Evolutionary conservation across 371 early-diverging fungal genomes (phyloP).

Genomic region (Mortierella sp.): DNA sequence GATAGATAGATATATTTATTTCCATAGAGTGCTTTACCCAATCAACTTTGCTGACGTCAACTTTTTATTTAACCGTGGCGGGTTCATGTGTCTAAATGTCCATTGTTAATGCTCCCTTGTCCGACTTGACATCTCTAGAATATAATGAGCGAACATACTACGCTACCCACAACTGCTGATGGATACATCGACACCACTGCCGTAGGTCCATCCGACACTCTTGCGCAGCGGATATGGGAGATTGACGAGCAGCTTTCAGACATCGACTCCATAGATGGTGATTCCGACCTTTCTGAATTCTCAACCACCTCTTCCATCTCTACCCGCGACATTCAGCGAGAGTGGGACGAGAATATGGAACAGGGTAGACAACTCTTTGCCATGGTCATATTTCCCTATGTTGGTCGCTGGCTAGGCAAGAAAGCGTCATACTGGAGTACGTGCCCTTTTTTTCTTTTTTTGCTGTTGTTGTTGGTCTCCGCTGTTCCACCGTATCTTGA

Average conservation of each 20-base stretch:
- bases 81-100: not conserved
- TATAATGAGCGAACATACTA: conserved; percentile 14
- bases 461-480: not conserved
- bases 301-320: conserved; percentile 45
- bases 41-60: conserved; percentile 3
- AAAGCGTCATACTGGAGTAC: conserved; percentile 72
- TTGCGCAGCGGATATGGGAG: conserved; percentile 44
- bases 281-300: conserved; percentile 51
- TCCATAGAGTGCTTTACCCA: too few species aligned
- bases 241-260: conserved; percentile 47
- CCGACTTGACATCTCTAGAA: not conserved
- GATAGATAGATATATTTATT: too few species aligned
- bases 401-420: conserved; percentile 71
- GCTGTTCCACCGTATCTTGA: not conserved
- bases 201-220: conserved; percentile 17
- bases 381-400: conserved; percentile 69
- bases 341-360: conserved; percentile 75
- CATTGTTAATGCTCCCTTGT: not conserved
- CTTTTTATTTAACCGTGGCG: not conserved
- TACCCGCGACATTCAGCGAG: conserved; percentile 65
- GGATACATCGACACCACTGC: conserved; percentile 49
- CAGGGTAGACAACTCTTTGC: conserved; percentile 67
- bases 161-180: conserved; percentile 41
- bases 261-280: conserved; percentile 41
- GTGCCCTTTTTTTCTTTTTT: not conserved